Conservation (phyloP, 2,329 filamentous ascomycete species). For the Fusarium haematococcum region DNA sequence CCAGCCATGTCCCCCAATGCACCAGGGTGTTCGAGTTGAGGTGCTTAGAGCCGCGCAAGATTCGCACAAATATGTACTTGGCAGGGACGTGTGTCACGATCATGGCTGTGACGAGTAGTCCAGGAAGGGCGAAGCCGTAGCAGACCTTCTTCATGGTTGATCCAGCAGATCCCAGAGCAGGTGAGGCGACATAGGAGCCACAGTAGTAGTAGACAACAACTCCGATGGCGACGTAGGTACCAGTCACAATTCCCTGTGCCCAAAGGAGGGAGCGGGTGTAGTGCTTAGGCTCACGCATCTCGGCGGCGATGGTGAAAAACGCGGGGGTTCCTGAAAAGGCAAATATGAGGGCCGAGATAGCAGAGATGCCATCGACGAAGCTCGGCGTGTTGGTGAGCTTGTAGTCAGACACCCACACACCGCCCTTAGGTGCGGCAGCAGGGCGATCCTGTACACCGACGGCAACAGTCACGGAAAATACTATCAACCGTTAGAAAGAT, state of each 20-base stretch:
- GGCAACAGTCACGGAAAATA: constrained; percentile 46
- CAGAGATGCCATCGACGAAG: constrained; percentile 47
- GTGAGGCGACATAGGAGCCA: constrained; percentile 59
- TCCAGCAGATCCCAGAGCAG: constrained; percentile 60
- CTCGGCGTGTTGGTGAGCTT: constrained; percentile 45
- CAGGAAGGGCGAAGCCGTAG: constrained; percentile 55
- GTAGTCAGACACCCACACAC: constrained; percentile 44
- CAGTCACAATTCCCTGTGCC: constrained; percentile 44
- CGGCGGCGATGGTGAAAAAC: constrained; percentile 49
- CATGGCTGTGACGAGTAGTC: constrained; percentile 44
- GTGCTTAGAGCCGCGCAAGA: constrained; percentile 46
- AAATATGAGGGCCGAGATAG: constrained; percentile 50
- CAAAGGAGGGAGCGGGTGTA: constrained; percentile 46
- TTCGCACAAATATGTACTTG: constrained; percentile 48
- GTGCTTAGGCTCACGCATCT: constrained; percentile 48
- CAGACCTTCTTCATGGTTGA: constrained; percentile 55
- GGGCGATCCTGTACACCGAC: constrained; percentile 47
- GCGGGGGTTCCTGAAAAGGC: constrained; percentile 52
- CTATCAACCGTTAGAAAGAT: background rate
- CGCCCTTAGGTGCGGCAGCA: constrained; percentile 36
- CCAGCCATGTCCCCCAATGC: constrained; percentile 48
- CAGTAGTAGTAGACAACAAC: constrained; percentile 59
- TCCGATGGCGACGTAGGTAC: constrained; percentile 49
- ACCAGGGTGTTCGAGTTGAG: constrained; percentile 40
- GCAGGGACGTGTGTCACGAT: constrained; percentile 43